phyloP scores from a whole-genome alignment of 2,329 filamentous ascomycete genomes.

The Teratosphaeria zuluensis region DNA sequence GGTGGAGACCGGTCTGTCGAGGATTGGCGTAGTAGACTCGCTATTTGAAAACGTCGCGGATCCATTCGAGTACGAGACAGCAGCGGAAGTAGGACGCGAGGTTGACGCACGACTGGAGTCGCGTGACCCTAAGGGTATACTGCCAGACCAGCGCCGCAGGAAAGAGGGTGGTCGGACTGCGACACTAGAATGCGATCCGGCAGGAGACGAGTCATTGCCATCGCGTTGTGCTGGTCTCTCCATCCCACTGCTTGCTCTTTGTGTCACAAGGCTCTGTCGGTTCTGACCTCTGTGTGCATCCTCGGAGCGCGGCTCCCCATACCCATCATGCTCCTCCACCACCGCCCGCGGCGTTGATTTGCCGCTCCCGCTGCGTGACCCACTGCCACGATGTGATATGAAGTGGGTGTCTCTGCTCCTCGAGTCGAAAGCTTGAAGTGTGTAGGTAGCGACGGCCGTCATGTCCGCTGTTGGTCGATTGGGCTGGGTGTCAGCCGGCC shows the following conservation, averaged over 20 bases:
- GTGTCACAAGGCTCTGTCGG: slow-evolving; percentile 8
- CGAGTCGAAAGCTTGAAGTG: slow-evolving; percentile 1
- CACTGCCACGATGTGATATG: background rate
- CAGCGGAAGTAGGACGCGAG: slow-evolving; percentile 55
- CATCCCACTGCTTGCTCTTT: slow-evolving; percentile 5
- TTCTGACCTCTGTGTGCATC: background rate
- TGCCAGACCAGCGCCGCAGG: slow-evolving; percentile 58
- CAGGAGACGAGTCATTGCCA: slow-evolving; percentile 5
- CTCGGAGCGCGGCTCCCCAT: background rate
- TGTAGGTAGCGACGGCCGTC: slow-evolving; percentile 15
- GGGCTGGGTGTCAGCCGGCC: slow-evolving; percentile 23
- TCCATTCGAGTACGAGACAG: slow-evolving; percentile 55
- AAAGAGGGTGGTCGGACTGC: slow-evolving; percentile 42
- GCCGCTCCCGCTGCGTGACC: background rate
- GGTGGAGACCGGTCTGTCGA: slow-evolving; percentile 27
- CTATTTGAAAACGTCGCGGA: slow-evolving; percentile 37
- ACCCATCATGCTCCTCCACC: background rate
- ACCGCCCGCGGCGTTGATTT: background rate
- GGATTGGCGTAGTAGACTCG: slow-evolving; percentile 54
- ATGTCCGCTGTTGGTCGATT: slow-evolving; percentile 10
- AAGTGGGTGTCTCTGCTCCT: background rate
- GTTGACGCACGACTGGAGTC: slow-evolving; percentile 43
- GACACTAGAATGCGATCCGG: slow-evolving; percentile 3
- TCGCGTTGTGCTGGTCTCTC: slow-evolving; percentile 2
- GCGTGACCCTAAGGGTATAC: slow-evolving; percentile 19